Base-by-base conservation (phyloP, 345 rosid genomes). In the Salix arbutifolia region DNA sequence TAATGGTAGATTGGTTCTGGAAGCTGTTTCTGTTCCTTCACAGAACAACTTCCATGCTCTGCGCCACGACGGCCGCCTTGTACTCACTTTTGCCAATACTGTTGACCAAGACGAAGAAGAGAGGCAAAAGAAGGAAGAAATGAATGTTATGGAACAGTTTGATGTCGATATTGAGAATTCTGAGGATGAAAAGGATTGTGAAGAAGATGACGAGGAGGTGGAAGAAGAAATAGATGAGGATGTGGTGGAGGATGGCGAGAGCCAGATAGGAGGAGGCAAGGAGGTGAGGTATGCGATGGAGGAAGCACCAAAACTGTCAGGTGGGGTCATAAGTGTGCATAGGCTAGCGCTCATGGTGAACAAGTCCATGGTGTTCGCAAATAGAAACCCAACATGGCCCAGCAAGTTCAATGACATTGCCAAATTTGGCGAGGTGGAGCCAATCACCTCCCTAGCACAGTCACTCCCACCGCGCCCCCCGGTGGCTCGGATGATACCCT, bases 1-100 rank as follows among this genome's bases (percentile, higher is more conserved):
- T 61, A 89, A 92, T 69, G 99, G 99, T 0, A 85, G 97, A 14
- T 73, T 96, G 87, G 96, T 96, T 78, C 90, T 96, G 60, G 94
- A 96, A 80, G 98, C 97, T 30, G 91, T 94, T 76, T 90, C 95
- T 33, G 83, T 90, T 83, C 85, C 95, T n/a, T 76, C 91, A 3
- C 87, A 87, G 74, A 88, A 82, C 82, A 92, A 87, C 65, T 94
- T 96, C 89, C 81, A 68, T 4, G 97, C 93, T 33, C 88, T 84
- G 68, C 94, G 99, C n/a, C 86, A 89, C 62, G 84, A 89, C 67
- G 99, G 98, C 60, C 97, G 98, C 66, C 97, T 96, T 68, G 89
- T 94, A 21, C 97, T 96, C 65, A 85, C 94, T n/a, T 89, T 96
- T 23, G 74, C 74, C 76, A 40, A 69, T 23, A 50, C 73, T 3